Evolutionary conservation across 345 rosid species (phyloP).

Genomic region (Citrus inodora): DNA sequence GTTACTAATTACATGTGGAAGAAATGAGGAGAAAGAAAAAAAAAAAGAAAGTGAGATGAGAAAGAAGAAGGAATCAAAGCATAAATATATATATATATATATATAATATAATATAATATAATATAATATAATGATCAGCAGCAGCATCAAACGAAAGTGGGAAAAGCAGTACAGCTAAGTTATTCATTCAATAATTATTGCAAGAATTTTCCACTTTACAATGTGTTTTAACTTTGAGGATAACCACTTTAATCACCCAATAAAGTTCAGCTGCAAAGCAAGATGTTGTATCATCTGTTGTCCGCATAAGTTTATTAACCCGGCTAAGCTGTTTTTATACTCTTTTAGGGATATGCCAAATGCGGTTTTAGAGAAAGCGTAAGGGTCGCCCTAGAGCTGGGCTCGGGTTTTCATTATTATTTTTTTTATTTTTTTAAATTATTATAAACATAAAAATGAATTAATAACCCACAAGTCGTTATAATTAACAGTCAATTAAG

Average conservation of each 20-base stretch:
- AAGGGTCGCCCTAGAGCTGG: no score
- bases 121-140: background rate
- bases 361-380: no score
- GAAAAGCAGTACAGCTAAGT: background rate
- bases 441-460: no score
- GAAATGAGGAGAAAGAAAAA: background rate
- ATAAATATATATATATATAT: background rate
- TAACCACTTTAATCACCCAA: background rate
- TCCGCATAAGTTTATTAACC: no score
- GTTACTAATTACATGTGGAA: background rate
- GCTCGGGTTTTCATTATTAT: no score
- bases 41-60: background rate
- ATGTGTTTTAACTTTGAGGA: background rate
- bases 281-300: slow-evolving; percentile 8
- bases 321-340: no score
- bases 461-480: no score
- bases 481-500: no score
- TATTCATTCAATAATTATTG: background rate
- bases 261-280: slow-evolving; percentile 8
- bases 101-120: no score
- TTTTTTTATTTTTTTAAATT: no score
- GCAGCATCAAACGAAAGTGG: background rate
- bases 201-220: slow-evolving; percentile 6
- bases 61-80: slow-evolving; percentile 18
- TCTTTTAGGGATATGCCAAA: no score